Conservation (phyloP, 139 green algal genomes). For the Pleodorina starrii region DNA sequence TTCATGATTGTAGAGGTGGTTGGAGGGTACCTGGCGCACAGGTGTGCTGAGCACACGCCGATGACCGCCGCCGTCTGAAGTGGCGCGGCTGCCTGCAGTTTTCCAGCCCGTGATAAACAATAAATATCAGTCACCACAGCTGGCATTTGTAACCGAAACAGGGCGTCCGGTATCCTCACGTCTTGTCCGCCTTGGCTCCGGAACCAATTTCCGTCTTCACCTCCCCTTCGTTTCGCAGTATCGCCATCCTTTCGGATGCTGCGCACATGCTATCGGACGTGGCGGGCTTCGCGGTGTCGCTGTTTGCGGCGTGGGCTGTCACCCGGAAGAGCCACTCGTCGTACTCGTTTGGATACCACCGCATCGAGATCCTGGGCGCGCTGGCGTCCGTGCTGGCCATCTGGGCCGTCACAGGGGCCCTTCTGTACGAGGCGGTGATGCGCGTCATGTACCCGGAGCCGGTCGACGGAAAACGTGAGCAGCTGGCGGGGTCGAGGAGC, state of each 20-base stretch:
- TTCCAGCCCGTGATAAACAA: too few species aligned
- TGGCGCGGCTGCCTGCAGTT: too few species aligned
- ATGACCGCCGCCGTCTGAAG: too few species aligned
- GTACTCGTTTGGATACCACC: conserved; percentile 92
- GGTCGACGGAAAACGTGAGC: conserved; percentile 86
- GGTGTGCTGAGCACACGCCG: conserved; percentile 55
- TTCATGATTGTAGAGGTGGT: conserved; percentile 75
- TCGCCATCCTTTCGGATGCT: conserved; percentile 96
- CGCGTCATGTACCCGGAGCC: conserved; percentile 73
- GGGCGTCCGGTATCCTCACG: too few species aligned
- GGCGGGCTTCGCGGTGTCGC: conserved; percentile 85
- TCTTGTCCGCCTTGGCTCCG: too few species aligned
- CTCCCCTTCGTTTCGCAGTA: conserved; percentile 66
- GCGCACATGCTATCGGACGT: conserved; percentile 97
- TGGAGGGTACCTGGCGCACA: conserved; percentile 70
- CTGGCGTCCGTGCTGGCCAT: conserved; percentile 89
- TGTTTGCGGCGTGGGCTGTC: conserved; percentile 77
- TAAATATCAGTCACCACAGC: too few species aligned
- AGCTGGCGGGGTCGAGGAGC: too few species aligned
- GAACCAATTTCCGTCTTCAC: too few species aligned
- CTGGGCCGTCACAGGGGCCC: conserved; percentile 91
- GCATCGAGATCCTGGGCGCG: conserved; percentile 93
- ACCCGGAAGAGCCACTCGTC: conserved; percentile 52
- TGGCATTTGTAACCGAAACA: too few species aligned
- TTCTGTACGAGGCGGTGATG: conserved; percentile 90